Evolutionary conservation across 148 eudicot genomes (phyloP), one percentile per base, ranked within the genome.

Genomic region (Polygonum aviculare): DNA sequence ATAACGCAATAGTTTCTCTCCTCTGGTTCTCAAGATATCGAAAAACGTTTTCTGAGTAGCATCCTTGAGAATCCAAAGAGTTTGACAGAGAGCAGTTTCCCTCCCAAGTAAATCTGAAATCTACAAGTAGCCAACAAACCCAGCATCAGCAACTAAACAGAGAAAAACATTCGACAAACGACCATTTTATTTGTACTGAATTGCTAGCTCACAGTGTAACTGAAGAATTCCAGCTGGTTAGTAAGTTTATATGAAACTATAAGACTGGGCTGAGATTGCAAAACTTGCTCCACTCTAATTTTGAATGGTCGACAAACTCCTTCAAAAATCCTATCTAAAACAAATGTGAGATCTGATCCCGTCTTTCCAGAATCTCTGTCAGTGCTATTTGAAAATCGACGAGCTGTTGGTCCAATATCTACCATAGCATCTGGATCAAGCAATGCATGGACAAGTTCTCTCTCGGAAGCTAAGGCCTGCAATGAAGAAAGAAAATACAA

Each of bases 241-340:
- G 85, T 88, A 60, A 95, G 98, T 78, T 95, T 95, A 82, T 92
- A 95, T 51, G 98, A 87, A 74, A 90, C 83, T 44, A 95, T 92
- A 65, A 95, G 90, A 87, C 84, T 95, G 35, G 98, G 96, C 79
- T 95, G 97, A 12, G 98, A 95, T 86, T 95, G 98, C 82, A 95
- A 79, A 76, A 95, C 98, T 89, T 95, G 98, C 82, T 95, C 97
- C 77, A 95, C 97, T 82, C 98, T 88, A 70, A 89, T 92, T 92
- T 95, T 95, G 82, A 95, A 95, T 67, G 98, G 98, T 78, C 97
- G 82, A 82, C 98, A 95, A 86, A 95, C 94, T 75, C 98, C 98
- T 88, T 95, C 98, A 77, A 95, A 95, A 16, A 95, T 95, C 90
- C 97, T 88, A 85, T 95, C 98, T 80, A 95, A 87, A 79, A 92